A percentile compares a stretch with the other conserved stretches of the same genome.
Conservation (phyloP, 768 basidiomycete genomes). For the Lactarius akahatsu region DNA sequence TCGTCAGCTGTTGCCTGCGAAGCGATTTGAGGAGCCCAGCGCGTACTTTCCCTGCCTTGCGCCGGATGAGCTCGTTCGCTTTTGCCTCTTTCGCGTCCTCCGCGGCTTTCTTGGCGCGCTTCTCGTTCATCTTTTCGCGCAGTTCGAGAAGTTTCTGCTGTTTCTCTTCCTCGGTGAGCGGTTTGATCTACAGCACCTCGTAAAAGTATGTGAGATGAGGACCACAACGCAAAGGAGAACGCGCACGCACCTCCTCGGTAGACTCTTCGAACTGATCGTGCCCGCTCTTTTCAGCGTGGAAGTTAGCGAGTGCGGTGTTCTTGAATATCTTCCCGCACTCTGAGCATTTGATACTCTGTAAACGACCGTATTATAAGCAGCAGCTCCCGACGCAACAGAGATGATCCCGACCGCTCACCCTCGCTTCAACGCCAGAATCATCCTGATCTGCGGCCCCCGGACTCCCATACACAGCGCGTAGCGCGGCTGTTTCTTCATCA, state of each 20-base stretch:
- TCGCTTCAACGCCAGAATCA: conserved; percentile 54
- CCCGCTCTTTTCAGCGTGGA: conserved; percentile 92
- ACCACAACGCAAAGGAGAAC: conserved; percentile 8
- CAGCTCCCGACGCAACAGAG: not conserved
- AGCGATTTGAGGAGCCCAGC: not conserved
- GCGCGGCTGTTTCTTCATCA: conserved; percentile 70
- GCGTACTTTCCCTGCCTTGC: conserved; percentile 80
- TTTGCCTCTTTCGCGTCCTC: conserved; percentile 72
- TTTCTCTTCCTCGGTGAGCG: conserved; percentile 94
- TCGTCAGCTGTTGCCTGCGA: not conserved
- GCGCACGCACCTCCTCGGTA: conserved; percentile 75
- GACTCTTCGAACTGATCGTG: conserved; percentile 97
- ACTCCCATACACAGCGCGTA: conserved; percentile 49
- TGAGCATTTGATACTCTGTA: conserved; percentile 78
- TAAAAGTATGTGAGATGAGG: not conserved
- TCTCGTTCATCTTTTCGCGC: conserved; percentile 73
- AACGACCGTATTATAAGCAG: not conserved
- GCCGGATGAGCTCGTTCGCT: conserved; percentile 72
- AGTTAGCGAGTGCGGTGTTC: conserved; percentile 85
- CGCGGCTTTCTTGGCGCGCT: conserved; percentile 68
- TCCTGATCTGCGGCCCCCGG: conserved; percentile 39
- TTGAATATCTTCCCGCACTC: conserved; percentile 84
- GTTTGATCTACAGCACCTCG: conserved; percentile 63
- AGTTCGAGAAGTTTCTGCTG: conserved; percentile 77
- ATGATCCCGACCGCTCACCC: conserved; percentile 43